Percentiles rank a stretch among this genome's conserved stretches.
phyloP scores from a whole-genome alignment of 75 land plant species.

The Gnetum montanum region DNA sequence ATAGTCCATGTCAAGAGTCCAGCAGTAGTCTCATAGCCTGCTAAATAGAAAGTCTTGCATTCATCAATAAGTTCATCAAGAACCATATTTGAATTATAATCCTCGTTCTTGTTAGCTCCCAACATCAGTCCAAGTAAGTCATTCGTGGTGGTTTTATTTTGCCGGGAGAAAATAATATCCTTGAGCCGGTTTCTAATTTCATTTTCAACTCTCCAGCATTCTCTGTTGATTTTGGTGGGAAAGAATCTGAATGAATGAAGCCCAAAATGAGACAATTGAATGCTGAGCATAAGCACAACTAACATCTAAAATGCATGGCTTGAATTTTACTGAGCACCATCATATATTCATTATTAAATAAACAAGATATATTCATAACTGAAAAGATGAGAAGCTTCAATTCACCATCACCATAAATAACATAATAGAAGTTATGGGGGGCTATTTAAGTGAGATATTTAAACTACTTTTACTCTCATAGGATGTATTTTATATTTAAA shows the following conservation, averaged over 20 bases:
- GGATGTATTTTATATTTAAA: too few relatives aligned
- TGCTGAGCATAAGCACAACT: not conserved
- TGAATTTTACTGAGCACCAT: slow-evolving; percentile 25
- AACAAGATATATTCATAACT: slow-evolving; percentile 10
- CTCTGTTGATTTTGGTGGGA: slow-evolving; percentile 60
- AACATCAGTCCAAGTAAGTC: not conserved
- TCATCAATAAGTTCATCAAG: slow-evolving; percentile 32
- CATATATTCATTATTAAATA: slow-evolving; percentile 43
- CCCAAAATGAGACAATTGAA: not conserved
- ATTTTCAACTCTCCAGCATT: slow-evolving; percentile 38
- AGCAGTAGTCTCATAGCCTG: slow-evolving; percentile 43
- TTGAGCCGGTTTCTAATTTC: slow-evolving; percentile 23
- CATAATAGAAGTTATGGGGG: not conserved
- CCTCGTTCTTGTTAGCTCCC: not conserved
- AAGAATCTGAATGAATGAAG: slow-evolving; percentile 27
- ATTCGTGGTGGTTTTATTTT: not conserved
- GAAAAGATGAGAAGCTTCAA: not conserved
- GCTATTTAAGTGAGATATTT: not conserved
- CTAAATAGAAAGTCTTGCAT: slow-evolving; percentile 50
- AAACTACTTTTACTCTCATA: not conserved
- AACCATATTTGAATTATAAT: slow-evolving; percentile 3
- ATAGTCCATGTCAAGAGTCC: slow-evolving; percentile 30
- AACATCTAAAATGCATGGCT: not conserved
- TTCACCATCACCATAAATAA: not conserved
- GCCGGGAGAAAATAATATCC: slow-evolving; percentile 18